Evolutionary conservation across 768 basidiomycete genomes (phyloP).

Genomic region (Phlebiopsis gigantea): DNA sequence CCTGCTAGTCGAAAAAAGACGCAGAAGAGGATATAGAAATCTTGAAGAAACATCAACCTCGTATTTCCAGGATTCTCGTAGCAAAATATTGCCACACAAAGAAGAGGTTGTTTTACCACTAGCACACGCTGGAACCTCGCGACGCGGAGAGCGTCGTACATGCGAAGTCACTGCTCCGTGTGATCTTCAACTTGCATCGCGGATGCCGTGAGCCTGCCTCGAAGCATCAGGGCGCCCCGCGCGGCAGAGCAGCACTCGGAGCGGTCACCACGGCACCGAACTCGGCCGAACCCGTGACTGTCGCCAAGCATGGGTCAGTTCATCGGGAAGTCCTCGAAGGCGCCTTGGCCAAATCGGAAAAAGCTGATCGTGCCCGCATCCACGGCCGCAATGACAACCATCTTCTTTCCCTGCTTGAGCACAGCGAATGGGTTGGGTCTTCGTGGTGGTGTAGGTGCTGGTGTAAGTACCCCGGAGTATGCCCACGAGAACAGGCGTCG

Average conservation of each 20-base stretch:
- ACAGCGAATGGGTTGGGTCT: constrained; percentile 71
- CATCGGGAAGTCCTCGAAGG: constrained; percentile 85
- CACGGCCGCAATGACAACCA: constrained; percentile 79
- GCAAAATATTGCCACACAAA: too few relatives aligned
- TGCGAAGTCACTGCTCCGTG: background rate
- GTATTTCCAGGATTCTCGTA: too few relatives aligned
- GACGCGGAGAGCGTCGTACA: background rate
- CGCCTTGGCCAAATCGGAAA: constrained; percentile 81
- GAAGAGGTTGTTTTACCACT: too few relatives aligned
- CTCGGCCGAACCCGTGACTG: background rate
- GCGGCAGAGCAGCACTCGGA: background rate
- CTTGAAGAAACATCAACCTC: too few relatives aligned
- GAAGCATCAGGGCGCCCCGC: background rate
- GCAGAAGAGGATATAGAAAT: too few relatives aligned
- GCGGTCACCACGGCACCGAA: background rate
- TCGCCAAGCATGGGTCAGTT: background rate
- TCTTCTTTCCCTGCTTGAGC: constrained; percentile 81
- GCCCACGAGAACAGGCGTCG: constrained; percentile 21
- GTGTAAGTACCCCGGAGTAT: constrained; percentile 2
- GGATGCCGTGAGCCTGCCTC: background rate
- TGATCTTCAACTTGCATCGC: background rate
- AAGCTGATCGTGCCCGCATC: constrained; percentile 86
- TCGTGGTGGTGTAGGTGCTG: constrained; percentile 23
- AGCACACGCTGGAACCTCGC: background rate
- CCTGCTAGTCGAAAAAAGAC: too few relatives aligned